Base-by-base conservation (phyloP, 106 monocot species). In the Agapanthus africanus region DNA sequence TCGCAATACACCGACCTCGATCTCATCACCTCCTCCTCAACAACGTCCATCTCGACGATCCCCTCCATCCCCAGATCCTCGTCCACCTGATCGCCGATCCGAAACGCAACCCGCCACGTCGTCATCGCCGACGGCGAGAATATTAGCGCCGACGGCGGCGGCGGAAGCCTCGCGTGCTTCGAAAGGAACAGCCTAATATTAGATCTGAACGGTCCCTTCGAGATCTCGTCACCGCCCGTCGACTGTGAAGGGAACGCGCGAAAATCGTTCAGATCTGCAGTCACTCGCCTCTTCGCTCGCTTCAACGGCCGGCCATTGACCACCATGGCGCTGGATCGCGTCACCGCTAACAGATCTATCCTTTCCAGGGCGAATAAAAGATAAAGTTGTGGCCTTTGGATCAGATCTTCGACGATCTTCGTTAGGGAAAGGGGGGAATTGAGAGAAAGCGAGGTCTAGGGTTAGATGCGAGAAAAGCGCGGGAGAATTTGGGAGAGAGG, bases 1-100 rank as follows among this genome's bases (percentile, higher is more conserved):
- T 99, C 99, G 66, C 99, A 99, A 72, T 99, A 90, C 11, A 87
- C 72, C 11, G 86, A 85, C 70, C 69, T 84, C 34, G 93, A 80
- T 32, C 87, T 74, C 26, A 70, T 41, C 42, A 93, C 90, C 65
- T 99, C 93, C 76, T 93, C 93, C 63, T 83, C 99, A 9, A 87
- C 83, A 6, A 90, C 85, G 50, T 81, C 83, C 68, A 87, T 80
- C 77, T 87, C 99, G 64, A 90, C 79, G 11, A 74, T 68, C 49
- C 41, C 68, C 25, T 49, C 68, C 66, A 44, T 35, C 61, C 32
- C 26, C n/a, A 61, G 16, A 30, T 26, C 70, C 37, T 27, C 65
- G 39, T 56, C 63, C 2, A 36, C 74, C 1, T 65, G 63, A 46
- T 34, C 59, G 0, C 77, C 83, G 38, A 84, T 60, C 37, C 73